Evolutionary conservation across 345 rosid species (phyloP), one percentile per base, ranked within the genome.

Genomic region (Boechera stricta): DNA sequence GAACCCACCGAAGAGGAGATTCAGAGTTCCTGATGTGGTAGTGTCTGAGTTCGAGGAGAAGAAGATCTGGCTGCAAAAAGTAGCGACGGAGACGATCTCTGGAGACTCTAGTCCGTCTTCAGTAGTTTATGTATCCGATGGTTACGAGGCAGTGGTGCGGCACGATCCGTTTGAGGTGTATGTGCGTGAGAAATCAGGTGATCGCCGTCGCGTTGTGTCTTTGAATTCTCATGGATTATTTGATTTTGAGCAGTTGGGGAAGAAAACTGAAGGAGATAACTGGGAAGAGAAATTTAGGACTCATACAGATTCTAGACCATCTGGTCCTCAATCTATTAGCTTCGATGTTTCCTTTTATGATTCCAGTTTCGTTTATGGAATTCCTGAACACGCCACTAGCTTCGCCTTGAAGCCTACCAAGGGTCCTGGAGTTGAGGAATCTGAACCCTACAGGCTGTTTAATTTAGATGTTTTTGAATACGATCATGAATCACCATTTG

Each of bases 401-500:
- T 81, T 96, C 8, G 99, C 96, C 4, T 76, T 96, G 73, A 91
- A 82, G 85, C 90, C 97, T 13, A 93, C 99, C 15, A 86, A 86
- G 42, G 99, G 99, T 45, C 97, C 97, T 63, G 96, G 96, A 26
- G 86, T 90, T 18, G 95, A 87, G 45, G 87, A 83, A 79, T 88
- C 98, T 54, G 99, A 96, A 55, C 99, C 99, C 4, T 96, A 90
- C 67, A 71, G 99, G 76, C 60, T 96, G 69, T 96, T 93, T 76
- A 96, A 93, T 77, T 78, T 93, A 77, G 99, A 96, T 82, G 98
- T 96, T 16, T 96, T 96, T 4, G 99, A 96, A 80, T 96, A 80
- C 71, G 4, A 85, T 5, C 93, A 84, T n/a, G 98, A 96, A 5
- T 96, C 99, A 0, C 98, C 99, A 0, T 96, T 96, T 65, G 99